A percentile compares a stretch with the other conserved stretches of the same genome.
Evolutionary conservation across 441 rosid species (phyloP).

Genomic region (Syzygium malaccense): DNA sequence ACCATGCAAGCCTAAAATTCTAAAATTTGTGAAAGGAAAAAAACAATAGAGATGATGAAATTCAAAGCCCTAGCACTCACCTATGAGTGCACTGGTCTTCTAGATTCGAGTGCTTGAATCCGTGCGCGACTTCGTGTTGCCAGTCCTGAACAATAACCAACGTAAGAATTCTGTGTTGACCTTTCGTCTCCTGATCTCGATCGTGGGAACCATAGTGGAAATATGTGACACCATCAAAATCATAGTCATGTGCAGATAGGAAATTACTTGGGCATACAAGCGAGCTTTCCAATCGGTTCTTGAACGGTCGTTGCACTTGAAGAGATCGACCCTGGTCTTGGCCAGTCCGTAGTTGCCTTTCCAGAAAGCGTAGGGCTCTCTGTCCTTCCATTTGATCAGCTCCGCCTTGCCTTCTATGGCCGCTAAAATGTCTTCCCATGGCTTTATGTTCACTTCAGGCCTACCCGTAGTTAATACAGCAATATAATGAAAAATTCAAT

Average conservation of each 20-base stretch:
- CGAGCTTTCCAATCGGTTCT: background rate
- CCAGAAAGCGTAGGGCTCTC: background rate
- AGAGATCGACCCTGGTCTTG: background rate
- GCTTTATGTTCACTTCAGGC: slow-evolving; percentile 1
- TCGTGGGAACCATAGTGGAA: background rate
- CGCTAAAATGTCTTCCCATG: background rate
- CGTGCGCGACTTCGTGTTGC: background rate
- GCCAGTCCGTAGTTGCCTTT: background rate
- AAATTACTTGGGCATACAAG: background rate
- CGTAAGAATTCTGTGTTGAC: background rate
- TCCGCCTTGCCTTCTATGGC: background rate
- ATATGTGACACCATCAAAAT: background rate
- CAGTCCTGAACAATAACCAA: background rate
- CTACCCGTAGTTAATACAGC: background rate
- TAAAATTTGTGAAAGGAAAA: background rate
- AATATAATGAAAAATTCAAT: background rate
- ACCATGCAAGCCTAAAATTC: background rate
- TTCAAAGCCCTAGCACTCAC: background rate
- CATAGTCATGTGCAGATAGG: background rate
- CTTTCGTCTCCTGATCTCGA: background rate
- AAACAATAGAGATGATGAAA: background rate
- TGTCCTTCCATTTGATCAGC: background rate
- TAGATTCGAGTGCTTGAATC: background rate
- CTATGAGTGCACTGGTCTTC: background rate
- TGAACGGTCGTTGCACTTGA: background rate